Evolutionary conservation across 192 early-diverging fungal genomes (phyloP).

Genomic region (Gaertneriomyces semiglobifer): DNA sequence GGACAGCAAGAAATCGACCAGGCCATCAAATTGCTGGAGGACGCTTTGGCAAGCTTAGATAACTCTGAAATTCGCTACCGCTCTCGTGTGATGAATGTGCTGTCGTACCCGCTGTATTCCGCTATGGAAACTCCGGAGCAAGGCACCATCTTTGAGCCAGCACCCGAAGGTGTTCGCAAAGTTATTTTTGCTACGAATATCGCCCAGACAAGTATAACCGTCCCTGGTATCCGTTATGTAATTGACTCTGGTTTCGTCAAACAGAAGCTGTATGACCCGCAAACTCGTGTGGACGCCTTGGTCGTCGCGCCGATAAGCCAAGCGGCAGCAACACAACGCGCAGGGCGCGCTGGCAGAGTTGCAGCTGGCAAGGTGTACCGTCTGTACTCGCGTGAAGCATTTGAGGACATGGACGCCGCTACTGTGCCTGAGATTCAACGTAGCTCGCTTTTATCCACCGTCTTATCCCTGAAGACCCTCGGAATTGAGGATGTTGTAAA

Average conservation of each 20-base stretch:
- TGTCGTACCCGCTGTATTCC: slow-evolving; percentile 65
- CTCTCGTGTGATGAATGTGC: slow-evolving; percentile 41
- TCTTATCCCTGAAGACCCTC: slow-evolving; percentile 50
- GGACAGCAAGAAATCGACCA: slow-evolving; percentile 62
- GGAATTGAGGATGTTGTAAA: slow-evolving; percentile 54
- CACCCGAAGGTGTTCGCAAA: slow-evolving; percentile 46
- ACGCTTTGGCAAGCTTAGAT: slow-evolving; percentile 43
- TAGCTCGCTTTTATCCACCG: slow-evolving; percentile 41
- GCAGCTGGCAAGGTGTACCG: slow-evolving; percentile 57
- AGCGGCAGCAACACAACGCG: slow-evolving; percentile 60
- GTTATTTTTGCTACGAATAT: slow-evolving; percentile 61
- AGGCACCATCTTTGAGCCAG: slow-evolving; percentile 44
- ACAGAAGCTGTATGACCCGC: slow-evolving; percentile 56
- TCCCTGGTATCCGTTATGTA: slow-evolving; percentile 62
- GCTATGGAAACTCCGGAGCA: slow-evolving; percentile 73
- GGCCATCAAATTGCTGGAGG: slow-evolving; percentile 52
- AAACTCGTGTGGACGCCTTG: slow-evolving; percentile 50
- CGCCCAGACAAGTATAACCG: slow-evolving; percentile 59
- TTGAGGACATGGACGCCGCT: slow-evolving; percentile 47
- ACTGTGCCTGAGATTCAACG: slow-evolving; percentile 62
- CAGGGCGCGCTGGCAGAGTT: slow-evolving; percentile 57
- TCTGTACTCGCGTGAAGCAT: slow-evolving; percentile 53
- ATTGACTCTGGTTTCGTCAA: slow-evolving; percentile 64
- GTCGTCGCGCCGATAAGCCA: slow-evolving; percentile 55
- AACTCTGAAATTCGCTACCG: slow-evolving; percentile 52